A percentile compares a stretch with the other conserved stretches of the same genome.
Conservation (phyloP, 176 grass and related monocot species). For the Carex littledalei region DNA sequence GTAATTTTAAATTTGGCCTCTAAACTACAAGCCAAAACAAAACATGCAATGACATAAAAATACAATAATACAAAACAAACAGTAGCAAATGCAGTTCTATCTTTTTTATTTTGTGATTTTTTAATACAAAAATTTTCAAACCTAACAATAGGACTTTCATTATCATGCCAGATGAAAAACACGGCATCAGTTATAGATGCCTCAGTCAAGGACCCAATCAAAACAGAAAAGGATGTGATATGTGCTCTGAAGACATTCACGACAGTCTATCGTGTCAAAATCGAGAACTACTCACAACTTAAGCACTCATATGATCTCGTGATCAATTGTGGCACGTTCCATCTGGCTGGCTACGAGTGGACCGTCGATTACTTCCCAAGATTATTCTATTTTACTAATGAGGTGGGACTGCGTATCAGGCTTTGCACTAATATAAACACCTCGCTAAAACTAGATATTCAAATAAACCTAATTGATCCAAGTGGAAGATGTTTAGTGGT, state of each 20-base stretch:
- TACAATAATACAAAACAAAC: too few species aligned
- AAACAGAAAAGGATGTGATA: background rate
- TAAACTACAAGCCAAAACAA: too few species aligned
- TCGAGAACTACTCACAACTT: background rate
- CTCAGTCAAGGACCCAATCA: too few species aligned
- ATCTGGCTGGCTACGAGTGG: background rate
- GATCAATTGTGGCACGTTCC: background rate
- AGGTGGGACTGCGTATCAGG: background rate
- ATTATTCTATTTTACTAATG: background rate
- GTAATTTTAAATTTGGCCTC: too few species aligned
- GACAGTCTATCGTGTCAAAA: background rate
- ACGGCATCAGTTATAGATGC: background rate
- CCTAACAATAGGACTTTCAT: background rate
- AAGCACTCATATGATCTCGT: background rate
- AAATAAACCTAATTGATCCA: background rate
- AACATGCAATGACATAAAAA: too few species aligned
- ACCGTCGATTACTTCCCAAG: background rate
- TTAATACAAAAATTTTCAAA: background rate
- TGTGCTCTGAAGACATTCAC: background rate
- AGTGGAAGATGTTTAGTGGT: background rate
- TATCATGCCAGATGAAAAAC: background rate
- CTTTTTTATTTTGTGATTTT: too few species aligned
- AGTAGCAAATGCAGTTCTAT: too few species aligned
- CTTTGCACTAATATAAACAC: background rate
- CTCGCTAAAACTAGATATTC: background rate